These are phyloP conservation scores for Thelephora terrestris DNA, from an alignment of 1,284 basidiomycete species.

Conservation along the genomic window DNA sequence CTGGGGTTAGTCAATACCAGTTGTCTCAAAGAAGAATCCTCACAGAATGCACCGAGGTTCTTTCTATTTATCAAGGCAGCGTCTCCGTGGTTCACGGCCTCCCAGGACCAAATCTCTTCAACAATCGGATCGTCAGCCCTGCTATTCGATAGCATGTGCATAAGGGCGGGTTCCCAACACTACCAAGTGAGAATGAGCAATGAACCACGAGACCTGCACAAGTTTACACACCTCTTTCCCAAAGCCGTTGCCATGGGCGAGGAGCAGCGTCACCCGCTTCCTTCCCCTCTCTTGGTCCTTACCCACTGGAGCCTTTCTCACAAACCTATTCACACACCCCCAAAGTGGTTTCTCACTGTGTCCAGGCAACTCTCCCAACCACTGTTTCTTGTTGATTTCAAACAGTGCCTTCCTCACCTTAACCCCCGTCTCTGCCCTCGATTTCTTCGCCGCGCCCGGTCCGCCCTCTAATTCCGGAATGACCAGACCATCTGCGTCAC, in stretches of 20 bases:
- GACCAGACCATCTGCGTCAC: background rate
- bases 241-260: conserved; percentile 27
- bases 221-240: conserved; percentile 23
- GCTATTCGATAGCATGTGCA: conserved; percentile 11
- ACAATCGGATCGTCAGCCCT: conserved; percentile 14
- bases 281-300: conserved; percentile 1
- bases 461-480: background rate
- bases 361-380: conserved; percentile 14
- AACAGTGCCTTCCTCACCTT: background rate
- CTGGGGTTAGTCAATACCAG: background rate
- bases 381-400: conserved; percentile 7
- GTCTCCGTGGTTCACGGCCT: conserved; percentile 47
- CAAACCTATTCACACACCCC: conserved; percentile 24
- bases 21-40: conserved; percentile 9
- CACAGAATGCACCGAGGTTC: conserved; percentile 35
- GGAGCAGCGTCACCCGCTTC: conserved; percentile 19
- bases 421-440: background rate
- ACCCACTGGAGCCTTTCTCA: conserved; percentile 8
- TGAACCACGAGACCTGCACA: conserved; percentile 29
- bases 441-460: background rate
- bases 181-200: conserved; percentile 29
- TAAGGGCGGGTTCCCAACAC: conserved; percentile 26
- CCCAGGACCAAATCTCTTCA: conserved; percentile 49
- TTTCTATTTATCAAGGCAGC: conserved; percentile 38
- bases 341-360: conserved; percentile 18